These are phyloP conservation scores for Pseudozyma flocculosa DNA, from an alignment of 1,284 basidiomycete species.

Conservation along the genomic window DNA sequence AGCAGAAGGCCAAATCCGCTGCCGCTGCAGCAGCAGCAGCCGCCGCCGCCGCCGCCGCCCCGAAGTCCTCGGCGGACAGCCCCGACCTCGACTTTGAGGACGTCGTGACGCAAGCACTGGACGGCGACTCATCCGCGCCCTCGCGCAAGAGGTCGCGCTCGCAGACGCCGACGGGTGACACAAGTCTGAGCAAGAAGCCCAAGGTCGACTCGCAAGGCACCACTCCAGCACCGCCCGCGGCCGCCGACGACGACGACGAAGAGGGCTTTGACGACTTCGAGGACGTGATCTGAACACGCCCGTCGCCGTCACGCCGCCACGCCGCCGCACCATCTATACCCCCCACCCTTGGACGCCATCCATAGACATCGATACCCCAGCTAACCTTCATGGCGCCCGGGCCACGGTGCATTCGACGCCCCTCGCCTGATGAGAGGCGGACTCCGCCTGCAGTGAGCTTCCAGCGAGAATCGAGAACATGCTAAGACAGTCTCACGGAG, in stretches of 20 bases:
- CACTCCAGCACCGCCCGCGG: neutral
- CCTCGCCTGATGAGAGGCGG: too few species aligned
- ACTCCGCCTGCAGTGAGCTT: too few species aligned
- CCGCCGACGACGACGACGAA: slow-evolving; percentile 20
- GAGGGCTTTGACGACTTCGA: slow-evolving; percentile 51
- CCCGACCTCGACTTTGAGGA: slow-evolving; percentile 33
- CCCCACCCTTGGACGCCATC: slow-evolving; percentile 1
- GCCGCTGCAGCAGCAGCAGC: too few species aligned
- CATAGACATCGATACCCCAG: too few species aligned
- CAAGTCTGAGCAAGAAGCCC: slow-evolving; percentile 14
- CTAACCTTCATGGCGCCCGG: too few species aligned
- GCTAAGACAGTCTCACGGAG: too few species aligned
- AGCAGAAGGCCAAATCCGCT: slow-evolving; percentile 35
- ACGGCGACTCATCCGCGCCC: slow-evolving; percentile 3
- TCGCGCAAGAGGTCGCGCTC: slow-evolving; percentile 28
- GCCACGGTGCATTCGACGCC: too few species aligned
- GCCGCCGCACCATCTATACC: neutral
- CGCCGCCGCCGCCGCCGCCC: too few species aligned
- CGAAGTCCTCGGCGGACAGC: too few species aligned
- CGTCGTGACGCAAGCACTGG: slow-evolving; percentile 15
- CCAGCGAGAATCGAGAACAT: too few species aligned
- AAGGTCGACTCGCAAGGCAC: slow-evolving; percentile 8
- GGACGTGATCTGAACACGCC: slow-evolving; percentile 40
- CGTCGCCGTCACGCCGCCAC: slow-evolving; percentile 4
- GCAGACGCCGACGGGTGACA: slow-evolving; percentile 1